Evolutionary conservation across 768 basidiomycete species (phyloP), one percentile per base, ranked within the genome.

Genomic region (Boletus huronensis): DNA sequence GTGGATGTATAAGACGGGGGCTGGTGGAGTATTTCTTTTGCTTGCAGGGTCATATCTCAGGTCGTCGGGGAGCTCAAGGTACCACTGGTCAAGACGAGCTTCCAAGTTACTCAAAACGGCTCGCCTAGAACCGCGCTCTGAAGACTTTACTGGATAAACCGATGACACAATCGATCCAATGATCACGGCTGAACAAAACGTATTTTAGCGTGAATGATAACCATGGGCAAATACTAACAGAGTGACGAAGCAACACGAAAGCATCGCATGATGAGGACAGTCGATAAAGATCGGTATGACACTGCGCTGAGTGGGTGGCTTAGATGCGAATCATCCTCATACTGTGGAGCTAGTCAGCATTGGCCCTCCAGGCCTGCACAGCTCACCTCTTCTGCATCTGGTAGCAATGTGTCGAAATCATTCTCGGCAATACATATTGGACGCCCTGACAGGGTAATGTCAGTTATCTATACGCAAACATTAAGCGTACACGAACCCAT

Each of bases 11-110:
- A 90, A 67, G 25, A 90, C 77, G 50, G 85, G 82, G 1, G 89
- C 85, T 5, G 84, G 78, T 9, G 86, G 85, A 10, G 74, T 67
- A 9, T 68, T 71, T 45, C 80, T 74, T 61, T 80, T 79, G 59
- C 77, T 82, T 13, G 79, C 72, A 34, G 80, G 71, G 57, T 87
- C 83, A 62, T 80, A 86, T 43, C 78, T 77, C 25, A 92, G 75
- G 48, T 75, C 70, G 32, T 86, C 82, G 0, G 88, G 85, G 21
- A 92, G 76, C 25, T 79, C 76, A 45, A 86, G 76, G 59, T 82
- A 85, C 88, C 89, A 91, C 55, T 83, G 85, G 64, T 88, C 85
- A 41, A 92, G 72, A 38, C 80, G 76, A 54, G 75, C 75, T 67
- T 89, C 90, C n/a, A 90, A 68, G 38, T 78, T 74, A 2, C 74